Base-by-base conservation (phyloP, 1,284 basidiomycete genomes). In the Sporisorium exsertum region DNA sequence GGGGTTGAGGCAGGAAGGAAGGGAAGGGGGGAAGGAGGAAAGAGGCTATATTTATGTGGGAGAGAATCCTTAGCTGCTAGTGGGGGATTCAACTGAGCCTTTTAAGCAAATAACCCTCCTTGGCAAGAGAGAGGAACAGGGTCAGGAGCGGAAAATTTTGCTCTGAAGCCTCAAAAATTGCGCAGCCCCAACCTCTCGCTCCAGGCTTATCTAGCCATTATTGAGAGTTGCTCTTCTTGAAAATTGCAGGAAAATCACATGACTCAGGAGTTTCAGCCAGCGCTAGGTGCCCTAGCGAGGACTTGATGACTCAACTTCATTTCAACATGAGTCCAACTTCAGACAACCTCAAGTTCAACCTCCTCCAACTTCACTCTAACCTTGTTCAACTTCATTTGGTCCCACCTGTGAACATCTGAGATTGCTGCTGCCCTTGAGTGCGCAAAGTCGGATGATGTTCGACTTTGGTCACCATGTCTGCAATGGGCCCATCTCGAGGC, bases 101-200 rank as follows among this genome's bases (percentile, higher is more conserved):
- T 24, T 37, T 20, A 45, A 27, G n/a, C 27, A 35, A 20, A n/a
- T 1, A 7, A 29, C n/a, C n/a, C 24, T 43, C 40, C 5, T 18
- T 43, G 15, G n/a, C 20, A 43, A 33, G 27, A n/a, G 18, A 43
- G n/a, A 32, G 10, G 26, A 16, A 5, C 9, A 35, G 55, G 27
- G 26, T 10, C 29, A 40, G 51, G n/a, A 26, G 37, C n/a, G 4
- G 8, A 53, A 43, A 50, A 20, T 58, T 52, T 18, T 64, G 63
- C 10, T 64, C 55, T 64, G 29, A 42, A 47, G 57, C 57, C 57
- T 54, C 33, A 49, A 24, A 22, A 7, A 35, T 43, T 45, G n/a
- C 22, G 47, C 47, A 49, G 18, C 43, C 47, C 24, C 15, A 32
- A 5, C 26, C 27, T 49, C 27, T 24, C 26, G 24, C 47, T 49